These are phyloP conservation scores for Monosporascus sp. DNA, from an alignment of 2,329 filamentous ascomycete species.

Conservation along the genomic window DNA sequence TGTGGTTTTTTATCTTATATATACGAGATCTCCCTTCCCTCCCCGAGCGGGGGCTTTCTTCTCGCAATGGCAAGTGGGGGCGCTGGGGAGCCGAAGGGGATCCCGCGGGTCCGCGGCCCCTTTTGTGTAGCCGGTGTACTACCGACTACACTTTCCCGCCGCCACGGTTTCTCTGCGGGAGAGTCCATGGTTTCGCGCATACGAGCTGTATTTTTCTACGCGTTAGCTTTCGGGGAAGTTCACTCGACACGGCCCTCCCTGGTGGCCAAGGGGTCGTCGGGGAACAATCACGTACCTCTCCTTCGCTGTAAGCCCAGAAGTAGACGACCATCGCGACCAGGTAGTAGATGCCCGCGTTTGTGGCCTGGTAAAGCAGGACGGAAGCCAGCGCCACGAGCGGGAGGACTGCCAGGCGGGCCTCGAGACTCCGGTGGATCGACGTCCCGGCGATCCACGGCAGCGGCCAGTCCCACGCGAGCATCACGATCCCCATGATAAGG, in stretches of 20 bases:
- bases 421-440: conserved; percentile 78
- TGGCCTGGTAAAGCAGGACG: conserved; percentile 82
- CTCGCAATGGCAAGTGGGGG: not conserved
- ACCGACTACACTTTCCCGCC: conserved; percentile 35
- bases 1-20: not conserved
- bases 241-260: too few relatives aligned
- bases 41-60: not conserved
- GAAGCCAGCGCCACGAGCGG: conserved; percentile 73
- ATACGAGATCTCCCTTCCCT: not conserved
- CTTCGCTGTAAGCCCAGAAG: conserved; percentile 96
- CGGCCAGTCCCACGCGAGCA: conserved; percentile 89
- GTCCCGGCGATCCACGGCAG: conserved; percentile 72
- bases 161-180: conserved; percentile 50
- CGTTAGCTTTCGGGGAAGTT: conserved; percentile 1
- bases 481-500: conserved; percentile 70
- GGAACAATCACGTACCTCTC: conserved; percentile 61
- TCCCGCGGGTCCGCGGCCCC: too few relatives aligned
- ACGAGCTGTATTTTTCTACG: conserved; percentile 46
- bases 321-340: conserved; percentile 80
- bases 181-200: conserved; percentile 65
- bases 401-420: conserved; percentile 75
- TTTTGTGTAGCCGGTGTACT: conserved; percentile 18
- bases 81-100: not conserved
- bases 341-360: conserved; percentile 90
- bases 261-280: too few relatives aligned